Base-by-base conservation (phyloP, 2,329 filamentous ascomycete species). In the Exophiala xenobiotica region DNA sequence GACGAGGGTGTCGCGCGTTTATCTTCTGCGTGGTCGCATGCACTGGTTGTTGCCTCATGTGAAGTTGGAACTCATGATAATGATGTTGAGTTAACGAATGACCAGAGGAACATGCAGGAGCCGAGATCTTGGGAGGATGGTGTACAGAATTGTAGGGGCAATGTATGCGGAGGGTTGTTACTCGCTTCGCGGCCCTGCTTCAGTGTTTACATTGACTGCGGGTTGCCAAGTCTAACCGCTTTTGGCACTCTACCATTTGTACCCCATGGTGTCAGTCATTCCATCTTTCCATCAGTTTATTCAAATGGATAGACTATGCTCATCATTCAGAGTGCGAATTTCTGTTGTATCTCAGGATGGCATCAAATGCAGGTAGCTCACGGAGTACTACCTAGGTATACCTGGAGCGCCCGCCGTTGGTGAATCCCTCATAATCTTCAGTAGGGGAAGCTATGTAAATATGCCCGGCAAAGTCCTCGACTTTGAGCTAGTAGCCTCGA, bases 151-250 rank as follows among this genome's bases (percentile, higher is more conserved):
- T n/a, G 38, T 14, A 20, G 20, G 19, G 6, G 20, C 12, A 9
- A 12, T 22, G 31, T 39, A 16, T 40, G 20, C 38, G 20, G 38
- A 40, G 38, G 8, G 14, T 22, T 23, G 19, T 24, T 20, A 20
- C 38, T 23, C 22, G 3, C 38, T 22, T 23, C 38, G 18, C 38
- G 19, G 19, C 38, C 22, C 38, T 24, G 19, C n/a, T n/a, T n/a
- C 38, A 22, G 19, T 40, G 38, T 40, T 40, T 40, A 40, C 38
- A 23, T 40, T 40, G 19, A 40, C 38, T 20, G n/a, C 11, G 20
- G 18, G 11, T 14, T 23, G 20, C 9, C 19, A 40, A 40, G 18
- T n/a, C 38, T 40, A 22, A 40, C 38, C 38, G 38, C 8, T 12
- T 40, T 40, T 11, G 38, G 38, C 19, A 40, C 8, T 12, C 9